A percentile compares a stretch with the other conserved stretches of the same genome.
phyloP scores from a whole-genome alignment of 106 monocot genomes.

The Gastrodia elata region DNA sequence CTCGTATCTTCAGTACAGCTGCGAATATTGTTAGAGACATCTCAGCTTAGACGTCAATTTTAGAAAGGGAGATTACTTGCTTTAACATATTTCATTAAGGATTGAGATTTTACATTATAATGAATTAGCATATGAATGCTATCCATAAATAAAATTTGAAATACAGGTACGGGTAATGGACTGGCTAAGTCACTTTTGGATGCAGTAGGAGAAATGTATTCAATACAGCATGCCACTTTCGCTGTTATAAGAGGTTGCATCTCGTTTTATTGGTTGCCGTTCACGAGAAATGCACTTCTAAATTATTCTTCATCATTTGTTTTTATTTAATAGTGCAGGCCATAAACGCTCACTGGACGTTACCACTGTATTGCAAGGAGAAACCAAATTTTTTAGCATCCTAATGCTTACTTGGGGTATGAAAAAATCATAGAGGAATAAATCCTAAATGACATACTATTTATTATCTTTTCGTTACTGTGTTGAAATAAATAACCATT shows the following conservation, averaged over 20 bases:
- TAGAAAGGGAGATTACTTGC: too few species aligned
- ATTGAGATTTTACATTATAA: neutral
- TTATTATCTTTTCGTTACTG: neutral
- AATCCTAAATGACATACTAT: neutral
- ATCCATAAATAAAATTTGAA: neutral
- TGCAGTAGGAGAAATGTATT: conserved; percentile 42
- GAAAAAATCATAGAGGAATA: neutral
- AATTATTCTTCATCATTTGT: neutral
- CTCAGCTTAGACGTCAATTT: too few species aligned
- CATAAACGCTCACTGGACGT: conserved; percentile 66
- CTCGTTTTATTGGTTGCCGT: neutral
- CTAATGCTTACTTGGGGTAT: conserved; percentile 98
- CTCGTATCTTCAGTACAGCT: too few species aligned
- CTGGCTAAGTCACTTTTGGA: conserved; percentile 79
- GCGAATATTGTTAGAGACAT: too few species aligned
- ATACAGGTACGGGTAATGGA: conserved; percentile 87
- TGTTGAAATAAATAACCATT: neutral
- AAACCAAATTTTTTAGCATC: conserved; percentile 72
- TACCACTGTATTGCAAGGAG: conserved; percentile 67
- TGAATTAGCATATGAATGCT: neutral
- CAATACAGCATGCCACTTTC: conserved; percentile 56
- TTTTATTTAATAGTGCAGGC: conserved; percentile 30
- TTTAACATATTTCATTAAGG: neutral
- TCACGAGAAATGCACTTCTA: neutral
- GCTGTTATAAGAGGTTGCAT: conserved; percentile 68